These are phyloP conservation scores for Cryptococcus sp. DNA, from an alignment of 1,284 basidiomycete species.

Conservation along the genomic window DNA sequence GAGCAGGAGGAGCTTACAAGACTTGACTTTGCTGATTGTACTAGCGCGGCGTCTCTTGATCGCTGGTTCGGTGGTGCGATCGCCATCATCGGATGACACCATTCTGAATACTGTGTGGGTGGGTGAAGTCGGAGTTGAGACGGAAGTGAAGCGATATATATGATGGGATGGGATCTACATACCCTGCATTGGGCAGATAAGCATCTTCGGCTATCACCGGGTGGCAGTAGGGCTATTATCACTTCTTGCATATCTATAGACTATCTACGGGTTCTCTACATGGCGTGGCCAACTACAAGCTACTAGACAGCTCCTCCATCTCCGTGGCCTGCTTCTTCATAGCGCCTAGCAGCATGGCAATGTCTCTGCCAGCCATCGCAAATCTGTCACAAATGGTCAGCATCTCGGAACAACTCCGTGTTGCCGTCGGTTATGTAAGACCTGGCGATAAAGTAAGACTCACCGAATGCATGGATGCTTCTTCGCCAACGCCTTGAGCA, in stretches of 20 bases:
- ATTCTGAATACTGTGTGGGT: too few species aligned
- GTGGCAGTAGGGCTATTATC: neutral
- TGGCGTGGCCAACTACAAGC: neutral
- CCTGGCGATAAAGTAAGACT: neutral
- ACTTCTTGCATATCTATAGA: neutral
- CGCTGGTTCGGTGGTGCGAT: too few species aligned
- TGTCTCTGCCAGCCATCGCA: slow-evolving; percentile 31
- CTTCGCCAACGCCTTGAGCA: slow-evolving; percentile 13
- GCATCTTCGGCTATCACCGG: neutral
- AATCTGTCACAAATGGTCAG: slow-evolving; percentile 12
- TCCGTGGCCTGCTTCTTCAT: slow-evolving; percentile 23
- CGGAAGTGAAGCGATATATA: too few species aligned
- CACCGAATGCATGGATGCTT: slow-evolving; percentile 19
- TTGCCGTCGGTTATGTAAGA: neutral
- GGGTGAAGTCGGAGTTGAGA: too few species aligned
- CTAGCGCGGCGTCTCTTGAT: neutral
- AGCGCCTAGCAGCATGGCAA: slow-evolving; percentile 21
- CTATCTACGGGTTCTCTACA: neutral
- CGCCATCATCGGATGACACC: too few species aligned
- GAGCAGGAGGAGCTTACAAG: neutral
- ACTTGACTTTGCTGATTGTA: slow-evolving; percentile 7
- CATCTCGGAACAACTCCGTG: neutral
- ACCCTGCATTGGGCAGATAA: too few species aligned
- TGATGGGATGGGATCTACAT: too few species aligned
- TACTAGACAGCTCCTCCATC: neutral